Evolutionary conservation across 805 yeast species (phyloP).

Genomic region (Pichia insulana): DNA sequence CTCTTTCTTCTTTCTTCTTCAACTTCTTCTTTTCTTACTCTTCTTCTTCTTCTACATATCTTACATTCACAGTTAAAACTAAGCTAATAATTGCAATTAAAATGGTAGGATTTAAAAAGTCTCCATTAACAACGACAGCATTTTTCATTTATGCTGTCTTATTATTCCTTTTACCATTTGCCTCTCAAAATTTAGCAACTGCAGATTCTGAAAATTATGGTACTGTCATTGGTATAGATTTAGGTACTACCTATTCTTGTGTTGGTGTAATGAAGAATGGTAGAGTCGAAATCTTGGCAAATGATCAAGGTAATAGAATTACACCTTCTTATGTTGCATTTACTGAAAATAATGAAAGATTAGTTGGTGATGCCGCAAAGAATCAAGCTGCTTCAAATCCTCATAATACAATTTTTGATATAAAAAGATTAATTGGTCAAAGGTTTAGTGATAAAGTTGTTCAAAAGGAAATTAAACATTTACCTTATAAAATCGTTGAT

Average conservation of each 20-base stretch:
- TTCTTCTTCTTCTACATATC: background rate
- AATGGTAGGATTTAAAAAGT: constrained; percentile 19
- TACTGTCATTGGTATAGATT: constrained; percentile 79
- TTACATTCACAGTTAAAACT: background rate
- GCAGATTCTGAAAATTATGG: constrained; percentile 26
- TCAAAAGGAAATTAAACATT: constrained; percentile 71
- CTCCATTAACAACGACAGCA: constrained; percentile 22
- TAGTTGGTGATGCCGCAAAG: constrained; percentile 97
- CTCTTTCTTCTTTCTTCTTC: background rate
- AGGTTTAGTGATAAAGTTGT: constrained; percentile 75
- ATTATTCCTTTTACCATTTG: constrained; percentile 23
- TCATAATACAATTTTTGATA: constrained; percentile 85
- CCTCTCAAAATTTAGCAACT: constrained; percentile 20
- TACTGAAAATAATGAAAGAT: constrained; percentile 81
- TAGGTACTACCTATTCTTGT: constrained; percentile 97
- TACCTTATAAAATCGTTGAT: constrained; percentile 76
- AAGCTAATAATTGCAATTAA: background rate
- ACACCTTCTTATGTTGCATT: constrained; percentile 96
- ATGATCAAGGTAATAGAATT: constrained; percentile 97
- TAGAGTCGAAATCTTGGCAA: constrained; percentile 88
- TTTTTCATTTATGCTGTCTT: constrained; percentile 23
- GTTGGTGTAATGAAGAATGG: constrained; percentile 60
- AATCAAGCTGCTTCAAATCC: constrained; percentile 98
- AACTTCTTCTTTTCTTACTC: background rate
- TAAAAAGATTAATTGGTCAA: constrained; percentile 89